A percentile compares a stretch with the other conserved stretches of the same genome.
Conservation (phyloP, 2,329 filamentous ascomycete genomes). For the Hypoxylon sp. region DNA sequence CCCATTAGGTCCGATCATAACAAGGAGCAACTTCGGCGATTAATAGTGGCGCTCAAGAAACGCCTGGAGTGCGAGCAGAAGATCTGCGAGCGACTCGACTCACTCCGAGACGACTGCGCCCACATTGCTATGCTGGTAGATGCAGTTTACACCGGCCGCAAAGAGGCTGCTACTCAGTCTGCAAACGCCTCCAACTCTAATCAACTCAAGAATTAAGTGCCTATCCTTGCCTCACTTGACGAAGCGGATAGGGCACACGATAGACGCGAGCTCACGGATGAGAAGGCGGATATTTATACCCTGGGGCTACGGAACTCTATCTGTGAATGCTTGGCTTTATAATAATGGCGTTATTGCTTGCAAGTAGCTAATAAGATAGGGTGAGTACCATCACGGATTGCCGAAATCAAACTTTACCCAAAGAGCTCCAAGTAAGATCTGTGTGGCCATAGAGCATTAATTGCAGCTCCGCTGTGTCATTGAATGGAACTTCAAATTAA, state of each 20-base stretch:
- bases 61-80: constrained; percentile 36
- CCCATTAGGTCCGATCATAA: constrained; percentile 25
- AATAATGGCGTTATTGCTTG: not conserved
- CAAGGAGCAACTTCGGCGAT: constrained; percentile 27
- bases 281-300: not conserved
- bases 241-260: no score
- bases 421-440: not conserved
- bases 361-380: not conserved
- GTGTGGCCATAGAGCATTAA: not conserved
- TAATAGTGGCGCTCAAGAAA: constrained; percentile 34
- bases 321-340: not conserved
- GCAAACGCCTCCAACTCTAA: constrained; percentile 13
- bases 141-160: constrained; percentile 42
- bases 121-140: constrained; percentile 43
- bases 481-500: not conserved
- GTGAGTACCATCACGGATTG: not conserved
- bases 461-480: not conserved
- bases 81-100: constrained; percentile 31
- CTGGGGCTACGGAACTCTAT: not conserved
- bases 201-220: constrained; percentile 1
- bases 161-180: constrained; percentile 29
- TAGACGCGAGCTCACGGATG: not conserved
- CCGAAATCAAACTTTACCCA: not conserved
- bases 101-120: constrained; percentile 38
- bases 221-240: not conserved